These are phyloP conservation scores for Metarhizium anisopliae DNA, from an alignment of 2,329 filamentous ascomycete species.

Conservation along the genomic window DNA sequence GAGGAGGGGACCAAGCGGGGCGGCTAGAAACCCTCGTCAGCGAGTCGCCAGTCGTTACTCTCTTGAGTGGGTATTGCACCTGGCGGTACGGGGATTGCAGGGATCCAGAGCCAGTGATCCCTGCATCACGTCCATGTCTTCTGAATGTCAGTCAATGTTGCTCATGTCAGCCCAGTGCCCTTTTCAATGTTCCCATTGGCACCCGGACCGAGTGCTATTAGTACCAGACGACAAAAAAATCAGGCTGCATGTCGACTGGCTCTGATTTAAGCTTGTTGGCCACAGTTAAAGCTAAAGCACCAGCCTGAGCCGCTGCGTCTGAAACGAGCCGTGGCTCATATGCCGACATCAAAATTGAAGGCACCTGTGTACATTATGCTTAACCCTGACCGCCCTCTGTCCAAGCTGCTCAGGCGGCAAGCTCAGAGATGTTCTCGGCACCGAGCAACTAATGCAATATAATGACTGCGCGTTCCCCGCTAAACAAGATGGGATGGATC, in stretches of 20 bases:
- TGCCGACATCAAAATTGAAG: background rate
- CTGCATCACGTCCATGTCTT: no score
- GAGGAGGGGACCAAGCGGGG: background rate
- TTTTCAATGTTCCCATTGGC: background rate
- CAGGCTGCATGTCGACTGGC: background rate
- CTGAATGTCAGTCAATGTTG: no score
- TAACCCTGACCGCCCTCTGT: no score
- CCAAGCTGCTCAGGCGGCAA: no score
- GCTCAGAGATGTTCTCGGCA: no score
- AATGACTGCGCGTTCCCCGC: background rate
- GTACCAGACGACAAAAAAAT: background rate
- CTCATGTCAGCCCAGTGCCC: no score
- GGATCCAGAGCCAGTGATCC: no score
- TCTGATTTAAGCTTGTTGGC: background rate
- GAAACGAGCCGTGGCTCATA: background rate
- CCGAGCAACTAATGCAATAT: no score
- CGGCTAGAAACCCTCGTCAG: background rate
- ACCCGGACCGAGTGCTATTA: background rate
- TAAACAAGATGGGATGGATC: background rate
- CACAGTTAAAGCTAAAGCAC: background rate
- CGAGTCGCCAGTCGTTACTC: no score
- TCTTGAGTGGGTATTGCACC: no score
- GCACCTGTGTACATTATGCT: background rate
- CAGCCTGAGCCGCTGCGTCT: background rate
- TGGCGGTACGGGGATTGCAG: no score